Conservation (phyloP, 2,329 filamentous ascomycete species). For the Thielaviopsis musarum region DNA sequence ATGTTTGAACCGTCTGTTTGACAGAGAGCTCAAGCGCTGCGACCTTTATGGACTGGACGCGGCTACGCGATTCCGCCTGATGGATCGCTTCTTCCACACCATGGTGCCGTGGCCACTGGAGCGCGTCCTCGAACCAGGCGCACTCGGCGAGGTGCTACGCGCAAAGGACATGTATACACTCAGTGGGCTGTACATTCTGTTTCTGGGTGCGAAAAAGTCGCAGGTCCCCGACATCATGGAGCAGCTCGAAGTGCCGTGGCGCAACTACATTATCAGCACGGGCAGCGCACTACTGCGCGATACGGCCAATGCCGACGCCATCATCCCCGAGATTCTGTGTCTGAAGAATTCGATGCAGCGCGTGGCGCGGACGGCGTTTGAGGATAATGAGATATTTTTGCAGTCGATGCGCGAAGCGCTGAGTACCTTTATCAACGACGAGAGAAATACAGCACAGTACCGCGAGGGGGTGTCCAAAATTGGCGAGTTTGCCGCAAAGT, state of each 20-base stretch:
- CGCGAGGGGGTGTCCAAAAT: slow-evolving; percentile 80
- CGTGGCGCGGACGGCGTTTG: slow-evolving; percentile 62
- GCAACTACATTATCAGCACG: slow-evolving; percentile 57
- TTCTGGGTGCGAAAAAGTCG: slow-evolving; percentile 26
- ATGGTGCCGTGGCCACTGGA: slow-evolving; percentile 52
- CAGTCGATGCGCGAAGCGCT: slow-evolving; percentile 75
- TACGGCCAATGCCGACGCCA: slow-evolving; percentile 59
- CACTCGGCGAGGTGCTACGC: slow-evolving; percentile 57
- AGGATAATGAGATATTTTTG: slow-evolving; percentile 56
- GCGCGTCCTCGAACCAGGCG: slow-evolving; percentile 46
- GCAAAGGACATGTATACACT: slow-evolving; percentile 53
- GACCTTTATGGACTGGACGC: slow-evolving; percentile 68
- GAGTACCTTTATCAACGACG: slow-evolving; percentile 81
- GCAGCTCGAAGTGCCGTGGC: slow-evolving; percentile 56
- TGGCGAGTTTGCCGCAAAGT: slow-evolving; percentile 96
- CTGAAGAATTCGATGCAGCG: slow-evolving; percentile 66
- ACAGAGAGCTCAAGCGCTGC: slow-evolving; percentile 57
- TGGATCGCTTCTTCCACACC: slow-evolving; percentile 54
- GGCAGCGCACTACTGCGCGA: slow-evolving; percentile 69
- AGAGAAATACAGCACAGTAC: slow-evolving; percentile 54
- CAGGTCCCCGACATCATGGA: slow-evolving; percentile 49
- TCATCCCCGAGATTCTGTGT: slow-evolving; percentile 69
- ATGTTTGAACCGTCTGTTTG: slow-evolving; percentile 51
- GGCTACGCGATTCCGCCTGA: slow-evolving; percentile 62
- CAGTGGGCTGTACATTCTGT: slow-evolving; percentile 58